Conservation (phyloP, 441 rosid species). For the Eugenia klotzschiana region DNA sequence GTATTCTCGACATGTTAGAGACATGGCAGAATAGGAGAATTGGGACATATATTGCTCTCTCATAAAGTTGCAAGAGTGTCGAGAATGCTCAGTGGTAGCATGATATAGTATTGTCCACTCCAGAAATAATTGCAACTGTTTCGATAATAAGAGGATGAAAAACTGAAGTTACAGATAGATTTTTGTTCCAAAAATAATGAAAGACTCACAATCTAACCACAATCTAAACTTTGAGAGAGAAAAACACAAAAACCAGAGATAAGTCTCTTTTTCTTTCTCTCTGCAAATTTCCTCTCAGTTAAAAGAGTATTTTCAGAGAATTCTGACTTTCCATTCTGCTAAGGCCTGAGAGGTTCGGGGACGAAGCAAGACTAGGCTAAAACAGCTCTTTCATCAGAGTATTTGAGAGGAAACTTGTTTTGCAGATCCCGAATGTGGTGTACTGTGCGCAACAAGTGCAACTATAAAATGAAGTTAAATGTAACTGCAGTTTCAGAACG, state of each 20-base stretch:
- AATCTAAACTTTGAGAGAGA: background rate
- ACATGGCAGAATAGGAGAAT: background rate
- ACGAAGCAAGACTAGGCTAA: background rate
- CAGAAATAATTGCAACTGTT: background rate
- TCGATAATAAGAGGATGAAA: background rate
- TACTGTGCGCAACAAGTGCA: background rate
- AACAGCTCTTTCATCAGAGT: background rate
- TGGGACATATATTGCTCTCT: background rate
- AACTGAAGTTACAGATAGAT: background rate
- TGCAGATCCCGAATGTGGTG: background rate
- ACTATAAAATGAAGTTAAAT: background rate
- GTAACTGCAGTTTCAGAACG: background rate
- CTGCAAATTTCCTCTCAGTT: background rate
- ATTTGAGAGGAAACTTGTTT: background rate
- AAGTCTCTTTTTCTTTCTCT: background rate
- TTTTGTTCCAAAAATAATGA: background rate
- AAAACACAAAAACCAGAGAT: background rate
- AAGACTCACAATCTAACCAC: background rate
- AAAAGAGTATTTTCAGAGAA: background rate
- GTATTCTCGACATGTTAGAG: slow-evolving; percentile 8
- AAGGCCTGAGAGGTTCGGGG: background rate
- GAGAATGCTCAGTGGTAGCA: background rate
- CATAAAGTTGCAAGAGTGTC: background rate
- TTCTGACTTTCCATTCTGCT: background rate
- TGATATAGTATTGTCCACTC: background rate